Percentiles rank a stretch among this genome's conserved stretches.
Conservation (phyloP, 306 rosid genomes). For the Sophora flavescens region DNA sequence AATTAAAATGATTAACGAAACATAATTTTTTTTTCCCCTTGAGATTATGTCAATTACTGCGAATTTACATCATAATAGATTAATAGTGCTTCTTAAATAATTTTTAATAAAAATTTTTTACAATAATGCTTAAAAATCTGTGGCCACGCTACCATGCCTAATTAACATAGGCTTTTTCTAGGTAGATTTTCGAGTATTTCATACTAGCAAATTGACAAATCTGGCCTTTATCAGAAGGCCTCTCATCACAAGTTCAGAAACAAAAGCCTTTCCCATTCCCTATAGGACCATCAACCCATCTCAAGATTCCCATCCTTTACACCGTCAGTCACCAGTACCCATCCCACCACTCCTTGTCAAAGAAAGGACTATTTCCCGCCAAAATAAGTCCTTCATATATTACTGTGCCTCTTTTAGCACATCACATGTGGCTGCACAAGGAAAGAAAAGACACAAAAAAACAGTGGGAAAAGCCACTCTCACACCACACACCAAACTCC, state of each 20-base stretch:
- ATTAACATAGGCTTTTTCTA: background rate
- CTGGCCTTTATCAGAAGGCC: constrained; percentile 52
- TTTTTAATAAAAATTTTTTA: too few relatives aligned
- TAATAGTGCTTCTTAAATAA: too few relatives aligned
- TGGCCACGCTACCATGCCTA: background rate
- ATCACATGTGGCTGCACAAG: constrained; percentile 33
- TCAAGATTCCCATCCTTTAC: constrained; percentile 48
- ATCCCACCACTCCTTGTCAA: constrained; percentile 25
- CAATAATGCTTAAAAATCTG: too few relatives aligned
- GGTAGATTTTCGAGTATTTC: background rate
- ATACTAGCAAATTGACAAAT: constrained; percentile 38
- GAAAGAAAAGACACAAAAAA: background rate
- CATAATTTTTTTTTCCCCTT: too few relatives aligned
- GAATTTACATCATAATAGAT: too few relatives aligned
- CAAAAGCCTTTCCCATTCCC: constrained; percentile 62
- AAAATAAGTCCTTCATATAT: constrained; percentile 43
- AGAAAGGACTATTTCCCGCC: constrained; percentile 67
- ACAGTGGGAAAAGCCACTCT: background rate
- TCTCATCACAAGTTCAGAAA: constrained; percentile 26
- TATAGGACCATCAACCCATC: constrained; percentile 45
- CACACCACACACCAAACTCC: too few relatives aligned
- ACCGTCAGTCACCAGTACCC: constrained; percentile 1
- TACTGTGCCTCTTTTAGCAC: constrained; percentile 33
- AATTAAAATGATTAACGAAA: too few relatives aligned
- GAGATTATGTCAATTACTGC: too few relatives aligned